phyloP scores from a whole-genome alignment of 495 filamentous ascomycete genomes.

The Tuber indicum region DNA sequence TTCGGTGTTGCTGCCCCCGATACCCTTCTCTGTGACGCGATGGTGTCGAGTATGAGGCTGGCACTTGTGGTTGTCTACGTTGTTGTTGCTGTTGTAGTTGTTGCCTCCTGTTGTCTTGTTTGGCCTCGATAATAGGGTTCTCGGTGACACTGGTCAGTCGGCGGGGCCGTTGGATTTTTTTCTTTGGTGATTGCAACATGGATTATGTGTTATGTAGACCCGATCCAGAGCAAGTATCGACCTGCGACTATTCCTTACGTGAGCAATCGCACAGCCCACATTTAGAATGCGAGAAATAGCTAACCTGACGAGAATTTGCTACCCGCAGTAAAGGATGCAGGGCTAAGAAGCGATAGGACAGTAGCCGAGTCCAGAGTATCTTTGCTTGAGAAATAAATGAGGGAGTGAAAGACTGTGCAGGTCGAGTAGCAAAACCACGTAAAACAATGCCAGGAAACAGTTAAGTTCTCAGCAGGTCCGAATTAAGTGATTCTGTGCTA shows the following conservation, averaged over 20 bases:
- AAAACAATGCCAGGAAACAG: conserved; percentile 26
- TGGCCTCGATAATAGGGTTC: conserved; percentile 37
- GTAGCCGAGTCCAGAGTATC: conserved; percentile 11
- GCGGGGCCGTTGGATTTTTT: conserved; percentile 37
- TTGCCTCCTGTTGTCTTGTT: conserved; percentile 35
- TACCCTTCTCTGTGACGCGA: conserved; percentile 23
- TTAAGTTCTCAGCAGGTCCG: conserved; percentile 22
- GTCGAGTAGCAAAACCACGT: conserved; percentile 21
- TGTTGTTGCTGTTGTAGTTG: conserved; percentile 21
- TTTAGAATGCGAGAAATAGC: not conserved
- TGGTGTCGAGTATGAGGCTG: conserved; percentile 24
- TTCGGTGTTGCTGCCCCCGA: conserved; percentile 31
- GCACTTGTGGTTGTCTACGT: conserved; percentile 23
- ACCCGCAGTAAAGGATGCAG: conserved; percentile 14
- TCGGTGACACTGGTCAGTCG: conserved; percentile 35
- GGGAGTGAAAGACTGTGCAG: conserved; percentile 17
- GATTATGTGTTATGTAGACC: conserved; percentile 12
- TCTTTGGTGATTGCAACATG: conserved; percentile 40
- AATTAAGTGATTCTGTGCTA: conserved; percentile 11
- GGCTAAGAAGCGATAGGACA: conserved; percentile 7
- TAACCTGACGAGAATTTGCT: conserved; percentile 30
- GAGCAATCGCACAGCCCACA: not conserved
- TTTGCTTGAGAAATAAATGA: conserved; percentile 13
- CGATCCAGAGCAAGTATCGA: conserved; percentile 16
- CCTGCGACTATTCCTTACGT: conserved; percentile 19